Percentiles rank a stretch among this genome's conserved stretches.
Conservation (phyloP, 139 green algal genomes). For the Parachlorella kessleri region DNA sequence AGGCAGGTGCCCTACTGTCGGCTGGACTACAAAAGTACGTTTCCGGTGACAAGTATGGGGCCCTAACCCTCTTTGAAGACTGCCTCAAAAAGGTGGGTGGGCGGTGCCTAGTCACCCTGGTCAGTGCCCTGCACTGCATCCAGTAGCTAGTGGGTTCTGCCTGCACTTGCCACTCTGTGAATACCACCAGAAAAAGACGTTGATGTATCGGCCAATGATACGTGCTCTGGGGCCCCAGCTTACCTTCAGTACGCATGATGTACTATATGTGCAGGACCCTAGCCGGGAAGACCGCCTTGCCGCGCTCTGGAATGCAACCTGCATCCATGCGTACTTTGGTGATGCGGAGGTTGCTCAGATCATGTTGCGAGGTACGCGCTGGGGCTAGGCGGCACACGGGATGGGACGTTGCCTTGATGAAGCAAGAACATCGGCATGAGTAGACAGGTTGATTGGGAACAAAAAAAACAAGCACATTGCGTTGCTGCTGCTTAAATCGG, state of each 20-base stretch:
- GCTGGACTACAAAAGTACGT: background rate
- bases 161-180: background rate
- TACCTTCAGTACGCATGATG: background rate
- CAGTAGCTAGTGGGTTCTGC: too few relatives aligned
- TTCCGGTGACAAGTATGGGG: background rate
- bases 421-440: too few relatives aligned
- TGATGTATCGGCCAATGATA: background rate
- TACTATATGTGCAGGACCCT: conserved; percentile 31
- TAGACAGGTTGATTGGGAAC: background rate
- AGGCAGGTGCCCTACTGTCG: background rate
- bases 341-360: conserved; percentile 87
- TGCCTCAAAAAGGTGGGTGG: background rate
- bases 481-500: background rate
- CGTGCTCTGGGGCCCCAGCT: too few relatives aligned
- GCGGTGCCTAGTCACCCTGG: background rate
- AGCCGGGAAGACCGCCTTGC: conserved; percentile 47
- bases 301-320: conserved; percentile 64
- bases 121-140: too few relatives aligned
- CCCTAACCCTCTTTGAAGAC: background rate
- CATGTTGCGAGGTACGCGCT: conserved; percentile 66
- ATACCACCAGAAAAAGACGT: background rate
- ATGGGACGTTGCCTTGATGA: too few relatives aligned
- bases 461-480: background rate
- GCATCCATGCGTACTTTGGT: conserved; percentile 75
- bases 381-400: too few relatives aligned